Conservation (phyloP, 331 rosid species). For the Erythrophleum ivorense region DNA sequence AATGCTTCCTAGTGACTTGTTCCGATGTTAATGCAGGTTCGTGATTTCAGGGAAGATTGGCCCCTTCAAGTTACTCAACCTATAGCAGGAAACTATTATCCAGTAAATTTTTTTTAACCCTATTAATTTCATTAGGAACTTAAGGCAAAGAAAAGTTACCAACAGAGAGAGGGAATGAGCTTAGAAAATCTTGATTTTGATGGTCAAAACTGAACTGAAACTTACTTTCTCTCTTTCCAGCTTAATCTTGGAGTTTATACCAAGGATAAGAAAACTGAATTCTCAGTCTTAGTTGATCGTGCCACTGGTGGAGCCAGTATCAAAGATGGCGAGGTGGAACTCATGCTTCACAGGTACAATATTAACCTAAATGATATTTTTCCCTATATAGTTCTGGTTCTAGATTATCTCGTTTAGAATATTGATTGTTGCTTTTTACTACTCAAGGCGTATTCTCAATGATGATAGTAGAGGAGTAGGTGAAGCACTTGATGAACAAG, state of each 20-base stretch:
- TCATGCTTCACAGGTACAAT: conserved; percentile 88
- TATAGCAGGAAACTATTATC: conserved; percentile 91
- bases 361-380: not conserved
- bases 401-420: conserved; percentile 1
- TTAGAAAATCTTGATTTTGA: not conserved
- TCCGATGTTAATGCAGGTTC: conserved; percentile 58
- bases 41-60: conserved; percentile 83
- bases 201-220: not conserved
- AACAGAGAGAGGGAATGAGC: not conserved
- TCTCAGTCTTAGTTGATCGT: conserved; percentile 89
- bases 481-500: conserved; percentile 83
- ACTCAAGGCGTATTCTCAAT: conserved; percentile 57
- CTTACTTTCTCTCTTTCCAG: conserved; percentile 49
- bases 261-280: conserved; percentile 69
- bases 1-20: conserved; percentile 25
- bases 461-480: conserved; percentile 83
- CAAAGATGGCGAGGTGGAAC: conserved; percentile 78
- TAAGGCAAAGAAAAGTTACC: not conserved
- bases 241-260: conserved; percentile 82
- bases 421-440: conserved; percentile 27
- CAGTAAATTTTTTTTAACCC: conserved; percentile 57
- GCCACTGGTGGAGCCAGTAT: conserved; percentile 90
- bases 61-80: conserved; percentile 78
- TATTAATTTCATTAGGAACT: not conserved
- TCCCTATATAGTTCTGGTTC: conserved; percentile 18